phyloP scores from a whole-genome alignment of 352 stramenopile species.

The Phytophthora idaei region DNA sequence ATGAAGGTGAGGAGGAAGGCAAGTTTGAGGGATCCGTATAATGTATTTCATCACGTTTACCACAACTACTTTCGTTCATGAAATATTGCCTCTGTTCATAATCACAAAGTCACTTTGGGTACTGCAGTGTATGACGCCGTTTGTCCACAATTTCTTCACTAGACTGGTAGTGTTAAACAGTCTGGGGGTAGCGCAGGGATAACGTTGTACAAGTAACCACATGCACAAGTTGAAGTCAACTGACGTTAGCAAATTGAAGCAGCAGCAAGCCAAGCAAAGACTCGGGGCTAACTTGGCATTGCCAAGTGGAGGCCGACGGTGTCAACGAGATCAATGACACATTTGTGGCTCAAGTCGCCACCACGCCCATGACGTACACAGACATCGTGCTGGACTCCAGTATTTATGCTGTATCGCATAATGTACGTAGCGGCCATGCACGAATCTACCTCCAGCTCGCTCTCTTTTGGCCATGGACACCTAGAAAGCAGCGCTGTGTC shows the following conservation, averaged over 20 bases:
- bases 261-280: no score
- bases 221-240: no score
- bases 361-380: not conserved
- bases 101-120: not conserved
- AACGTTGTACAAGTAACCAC: no score
- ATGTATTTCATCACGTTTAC: slow-evolving; percentile 27
- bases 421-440: slow-evolving; percentile 16
- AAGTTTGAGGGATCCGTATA: slow-evolving; percentile 64
- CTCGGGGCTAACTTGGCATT: no score
- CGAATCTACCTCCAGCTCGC: slow-evolving; percentile 3
- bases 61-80: slow-evolving; percentile 4
- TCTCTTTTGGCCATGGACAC: slow-evolving; percentile 12
- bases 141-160: no score
- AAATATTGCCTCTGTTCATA: not conserved
- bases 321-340: not conserved
- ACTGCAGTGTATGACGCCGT: no score
- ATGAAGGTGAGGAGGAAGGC: slow-evolving; percentile 46
- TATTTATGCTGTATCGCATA: slow-evolving; percentile 21
- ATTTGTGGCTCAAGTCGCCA: not conserved
- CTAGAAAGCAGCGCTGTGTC: slow-evolving; percentile 15
- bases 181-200: no score
- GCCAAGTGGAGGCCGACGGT: no score
- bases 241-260: no score
- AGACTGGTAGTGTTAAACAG: no score
- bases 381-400: not conserved